Conservation (phyloP, 176 grass and related monocot genomes). For the Oryza punctata region DNA sequence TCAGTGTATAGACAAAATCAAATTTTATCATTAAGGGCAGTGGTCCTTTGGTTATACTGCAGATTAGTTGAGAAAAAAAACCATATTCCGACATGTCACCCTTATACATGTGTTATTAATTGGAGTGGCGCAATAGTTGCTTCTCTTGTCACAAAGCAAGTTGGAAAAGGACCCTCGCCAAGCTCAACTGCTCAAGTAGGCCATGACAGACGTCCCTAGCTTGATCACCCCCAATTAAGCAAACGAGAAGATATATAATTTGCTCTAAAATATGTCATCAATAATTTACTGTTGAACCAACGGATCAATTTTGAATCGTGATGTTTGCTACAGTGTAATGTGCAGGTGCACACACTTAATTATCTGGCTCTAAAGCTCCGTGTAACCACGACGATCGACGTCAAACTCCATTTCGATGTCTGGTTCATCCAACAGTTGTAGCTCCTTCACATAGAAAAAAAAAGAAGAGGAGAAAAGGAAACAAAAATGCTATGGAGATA, state of each 20-base stretch:
- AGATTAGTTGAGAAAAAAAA: conserved; percentile 8
- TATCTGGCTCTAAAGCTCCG: no score
- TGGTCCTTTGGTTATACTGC: background rate
- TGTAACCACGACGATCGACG: no score
- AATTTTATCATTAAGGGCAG: background rate
- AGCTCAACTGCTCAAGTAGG: background rate
- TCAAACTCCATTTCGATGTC: background rate
- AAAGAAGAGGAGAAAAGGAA: no score
- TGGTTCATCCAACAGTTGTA: background rate
- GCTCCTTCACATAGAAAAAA: no score
- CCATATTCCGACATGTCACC: conserved; percentile 31
- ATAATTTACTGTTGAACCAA: background rate
- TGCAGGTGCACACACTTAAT: background rate
- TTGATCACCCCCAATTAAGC: background rate
- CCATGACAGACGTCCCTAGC: background rate
- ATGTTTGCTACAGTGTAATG: background rate
- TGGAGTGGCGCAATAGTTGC: background rate
- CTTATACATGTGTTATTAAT: conserved; percentile 20
- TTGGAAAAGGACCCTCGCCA: background rate
- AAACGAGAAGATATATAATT: background rate
- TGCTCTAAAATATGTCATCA: background rate
- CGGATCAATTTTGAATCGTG: background rate
- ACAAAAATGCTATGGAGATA: no score
- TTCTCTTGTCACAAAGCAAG: background rate
- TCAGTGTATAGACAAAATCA: conserved; percentile 4